Evolutionary conservation across 306 rosid genomes (phyloP).

Genomic region (Lagenaria siceraria): DNA sequence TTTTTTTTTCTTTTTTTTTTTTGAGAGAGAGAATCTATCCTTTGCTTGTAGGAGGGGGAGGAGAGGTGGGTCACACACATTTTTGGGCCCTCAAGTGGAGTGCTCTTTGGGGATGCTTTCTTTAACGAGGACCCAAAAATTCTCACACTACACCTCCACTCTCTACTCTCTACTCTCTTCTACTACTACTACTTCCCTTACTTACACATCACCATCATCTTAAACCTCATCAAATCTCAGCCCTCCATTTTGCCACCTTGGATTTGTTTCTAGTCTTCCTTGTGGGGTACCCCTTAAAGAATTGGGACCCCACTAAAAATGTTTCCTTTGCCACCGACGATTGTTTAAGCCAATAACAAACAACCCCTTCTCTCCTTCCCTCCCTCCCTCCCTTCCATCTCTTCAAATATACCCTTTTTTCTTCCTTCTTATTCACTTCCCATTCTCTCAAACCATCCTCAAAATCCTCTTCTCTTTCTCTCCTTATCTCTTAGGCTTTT

Average conservation of each 20-base stretch:
- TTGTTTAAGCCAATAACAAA: too few relatives aligned
- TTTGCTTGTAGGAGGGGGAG: conserved; percentile 74
- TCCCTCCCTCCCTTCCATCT: background rate
- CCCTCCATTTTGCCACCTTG: conserved; percentile 19
- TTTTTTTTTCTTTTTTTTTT: background rate
- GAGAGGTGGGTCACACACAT: conserved; percentile 40
- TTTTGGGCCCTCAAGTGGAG: conserved; percentile 40
- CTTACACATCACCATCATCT: conserved; percentile 15
- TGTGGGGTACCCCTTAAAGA: conserved; percentile 17
- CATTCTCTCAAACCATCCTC: conserved; percentile 14
- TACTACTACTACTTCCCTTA: background rate
- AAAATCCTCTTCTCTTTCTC: background rate
- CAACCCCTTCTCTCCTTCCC: too few relatives aligned
- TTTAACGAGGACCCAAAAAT: conserved; percentile 94
- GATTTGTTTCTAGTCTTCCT: conserved; percentile 13
- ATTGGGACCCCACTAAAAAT: conserved; percentile 24
- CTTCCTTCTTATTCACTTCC: conserved; percentile 60
- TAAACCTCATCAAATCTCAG: conserved; percentile 17
- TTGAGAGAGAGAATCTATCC: conserved; percentile 44
- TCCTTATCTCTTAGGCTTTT: background rate
- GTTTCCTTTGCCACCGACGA: conserved; percentile 40
- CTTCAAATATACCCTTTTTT: conserved; percentile 15
- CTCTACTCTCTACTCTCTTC: background rate
- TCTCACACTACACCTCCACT: conserved; percentile 18
- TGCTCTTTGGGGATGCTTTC: conserved; percentile 75